Evolutionary conservation across 352 stramenopile species (phyloP).

Genomic region (Phytophthora citricola): DNA sequence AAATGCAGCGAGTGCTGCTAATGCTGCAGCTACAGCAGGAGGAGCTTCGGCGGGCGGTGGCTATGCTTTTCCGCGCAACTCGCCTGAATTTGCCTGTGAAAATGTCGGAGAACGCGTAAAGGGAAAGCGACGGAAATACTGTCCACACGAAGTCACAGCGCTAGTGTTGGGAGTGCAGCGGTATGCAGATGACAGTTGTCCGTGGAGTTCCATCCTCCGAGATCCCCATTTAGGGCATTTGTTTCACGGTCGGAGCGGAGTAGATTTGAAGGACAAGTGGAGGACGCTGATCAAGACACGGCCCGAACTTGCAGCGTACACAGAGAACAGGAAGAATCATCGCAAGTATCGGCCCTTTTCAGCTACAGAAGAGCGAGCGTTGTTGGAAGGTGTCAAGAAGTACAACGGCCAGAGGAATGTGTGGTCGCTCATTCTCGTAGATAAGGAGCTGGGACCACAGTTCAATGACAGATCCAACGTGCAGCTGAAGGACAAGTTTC

Average conservation of each 20-base stretch:
- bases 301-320: conserved; percentile 78
- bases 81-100: conserved; percentile 79
- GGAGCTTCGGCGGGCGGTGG: conserved; percentile 37
- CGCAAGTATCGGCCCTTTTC: conserved; percentile 86
- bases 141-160: conserved; percentile 85
- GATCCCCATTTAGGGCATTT: conserved; percentile 77
- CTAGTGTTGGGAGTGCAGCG: conserved; percentile 82
- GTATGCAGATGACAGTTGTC: conserved; percentile 86
- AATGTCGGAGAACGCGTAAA: conserved; percentile 88
- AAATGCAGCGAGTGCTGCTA: conserved; percentile 37
- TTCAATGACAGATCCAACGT: conserved; percentile 89
- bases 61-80: conserved; percentile 74
- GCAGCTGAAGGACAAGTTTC: conserved; percentile 87
- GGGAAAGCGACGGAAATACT: conserved; percentile 85
- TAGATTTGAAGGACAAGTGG: conserved; percentile 89
- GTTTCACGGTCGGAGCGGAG: conserved; percentile 79
- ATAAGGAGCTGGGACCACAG: conserved; percentile 77
- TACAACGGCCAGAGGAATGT: conserved; percentile 87
- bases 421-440: conserved; percentile 84
- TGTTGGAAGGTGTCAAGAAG: conserved; percentile 90
- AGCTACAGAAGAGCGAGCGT: conserved; percentile 72
- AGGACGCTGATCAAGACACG: conserved; percentile 83
- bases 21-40: conserved; percentile 35
- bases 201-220: conserved; percentile 82
- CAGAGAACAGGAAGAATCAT: conserved; percentile 88